Evolutionary conservation across 768 basidiomycete species (phyloP).

Genomic region (Pleurotus djamor): DNA sequence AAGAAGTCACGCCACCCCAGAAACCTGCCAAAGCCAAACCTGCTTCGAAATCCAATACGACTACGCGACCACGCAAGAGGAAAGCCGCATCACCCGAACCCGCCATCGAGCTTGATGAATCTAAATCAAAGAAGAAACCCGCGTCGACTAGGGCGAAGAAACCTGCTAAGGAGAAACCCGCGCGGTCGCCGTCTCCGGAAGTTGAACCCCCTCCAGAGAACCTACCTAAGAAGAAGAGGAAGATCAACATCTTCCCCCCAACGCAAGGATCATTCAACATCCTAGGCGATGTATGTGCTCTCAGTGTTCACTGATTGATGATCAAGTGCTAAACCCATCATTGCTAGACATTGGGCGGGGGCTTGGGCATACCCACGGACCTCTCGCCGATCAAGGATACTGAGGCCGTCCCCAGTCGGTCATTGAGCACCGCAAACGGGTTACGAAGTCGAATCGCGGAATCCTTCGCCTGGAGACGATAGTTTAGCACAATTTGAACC

Average conservation of each 20-base stretch:
- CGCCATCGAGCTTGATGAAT: constrained; percentile 4
- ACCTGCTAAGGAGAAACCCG: constrained; percentile 20
- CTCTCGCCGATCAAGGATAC: constrained; percentile 67
- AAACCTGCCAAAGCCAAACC: constrained; percentile 6
- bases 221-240: constrained; percentile 68
- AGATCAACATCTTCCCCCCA: constrained; percentile 58
- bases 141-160: constrained; percentile 14
- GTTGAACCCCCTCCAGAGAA: constrained; percentile 16
- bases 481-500: neutral
- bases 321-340: neutral
- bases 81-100: neutral
- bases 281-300: constrained; percentile 28
- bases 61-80: neutral
- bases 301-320: constrained; percentile 1
- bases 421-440: constrained; percentile 23
- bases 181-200: constrained; percentile 6
- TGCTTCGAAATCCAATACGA: neutral
- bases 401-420: constrained; percentile 46
- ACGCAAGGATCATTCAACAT: constrained; percentile 46
- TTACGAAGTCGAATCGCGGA: constrained; percentile 18
- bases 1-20: constrained; percentile 16
- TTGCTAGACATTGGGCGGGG: constrained; percentile 31
- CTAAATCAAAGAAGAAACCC: constrained; percentile 11
- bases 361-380: constrained; percentile 60
- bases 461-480: constrained; percentile 14